phyloP scores from a whole-genome alignment of 1,284 basidiomycete genomes.

The Apiotrichum veenhuisii region DNA sequence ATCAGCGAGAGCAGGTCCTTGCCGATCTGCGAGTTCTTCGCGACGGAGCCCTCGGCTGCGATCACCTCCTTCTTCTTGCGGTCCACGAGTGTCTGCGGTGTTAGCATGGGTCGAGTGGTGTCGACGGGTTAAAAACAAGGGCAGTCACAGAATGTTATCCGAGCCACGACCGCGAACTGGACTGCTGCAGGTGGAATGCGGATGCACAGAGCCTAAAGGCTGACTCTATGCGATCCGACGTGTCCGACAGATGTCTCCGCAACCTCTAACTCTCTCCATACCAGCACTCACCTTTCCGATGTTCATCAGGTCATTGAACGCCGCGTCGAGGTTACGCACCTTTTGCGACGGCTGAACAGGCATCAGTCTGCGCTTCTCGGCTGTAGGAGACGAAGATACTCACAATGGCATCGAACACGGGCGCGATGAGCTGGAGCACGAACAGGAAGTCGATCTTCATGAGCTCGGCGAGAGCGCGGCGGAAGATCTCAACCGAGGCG shows the following conservation, averaged over 20 bases:
- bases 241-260: too few relatives aligned
- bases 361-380: too few relatives aligned
- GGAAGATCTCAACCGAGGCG: constrained; percentile 49
- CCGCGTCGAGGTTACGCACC: background rate
- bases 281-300: background rate
- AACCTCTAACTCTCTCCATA: too few relatives aligned
- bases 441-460: constrained; percentile 1
- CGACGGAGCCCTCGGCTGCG: constrained; percentile 33
- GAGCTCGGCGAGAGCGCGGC: background rate
- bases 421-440: constrained; percentile 15
- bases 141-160: too few relatives aligned
- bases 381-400: too few relatives aligned
- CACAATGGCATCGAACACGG: constrained; percentile 48
- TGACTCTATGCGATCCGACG: too few relatives aligned
- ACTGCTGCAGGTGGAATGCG: too few relatives aligned
- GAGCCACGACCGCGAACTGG: too few relatives aligned
- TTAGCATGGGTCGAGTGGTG: background rate
- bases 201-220: too few relatives aligned
- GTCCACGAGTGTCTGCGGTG: constrained; percentile 54
- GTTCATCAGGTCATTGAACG: constrained; percentile 23
- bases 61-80: constrained; percentile 50
- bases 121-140: too few relatives aligned
- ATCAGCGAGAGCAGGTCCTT: constrained; percentile 51
- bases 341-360: constrained; percentile 9
- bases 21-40: constrained; percentile 51